A percentile compares a stretch with the other conserved stretches of the same genome.
phyloP scores from a whole-genome alignment of 139 green algal genomes.

The Chlamydomonas schloesseri region DNA sequence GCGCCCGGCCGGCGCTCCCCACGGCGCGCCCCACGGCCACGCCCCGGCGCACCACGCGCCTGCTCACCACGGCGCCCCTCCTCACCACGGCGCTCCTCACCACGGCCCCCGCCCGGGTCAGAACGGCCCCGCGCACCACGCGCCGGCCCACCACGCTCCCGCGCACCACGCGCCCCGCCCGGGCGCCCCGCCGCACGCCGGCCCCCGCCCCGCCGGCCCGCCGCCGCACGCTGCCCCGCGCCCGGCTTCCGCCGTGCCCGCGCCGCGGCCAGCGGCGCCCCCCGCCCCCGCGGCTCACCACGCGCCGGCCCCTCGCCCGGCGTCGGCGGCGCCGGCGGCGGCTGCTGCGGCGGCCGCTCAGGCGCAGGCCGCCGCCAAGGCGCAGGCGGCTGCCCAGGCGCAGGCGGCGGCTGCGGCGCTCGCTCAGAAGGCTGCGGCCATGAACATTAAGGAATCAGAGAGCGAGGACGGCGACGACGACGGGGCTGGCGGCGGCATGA shows the following conservation, averaged over 20 bases:
- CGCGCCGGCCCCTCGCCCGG: not conserved
- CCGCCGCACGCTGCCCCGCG: not conserved
- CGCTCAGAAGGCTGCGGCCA: too few species aligned
- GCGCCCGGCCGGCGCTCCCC: too few species aligned
- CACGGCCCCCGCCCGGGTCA: too few species aligned
- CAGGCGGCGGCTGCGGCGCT: not conserved
- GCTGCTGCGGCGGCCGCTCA: not conserved
- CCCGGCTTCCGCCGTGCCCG: not conserved
- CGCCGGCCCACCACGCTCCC: not conserved
- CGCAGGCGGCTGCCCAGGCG: not conserved
- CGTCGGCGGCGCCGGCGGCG: not conserved
- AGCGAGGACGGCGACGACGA: not conserved
- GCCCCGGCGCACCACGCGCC: not conserved
- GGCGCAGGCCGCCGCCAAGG: slow-evolving; percentile 1
- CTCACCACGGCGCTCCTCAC: not conserved
- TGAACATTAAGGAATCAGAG: too few species aligned
- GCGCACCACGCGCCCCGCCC: not conserved
- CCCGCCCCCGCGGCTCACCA: not conserved
- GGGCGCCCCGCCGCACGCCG: not conserved
- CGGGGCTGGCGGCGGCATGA: slow-evolving; percentile 17
- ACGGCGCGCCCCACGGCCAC: not conserved
- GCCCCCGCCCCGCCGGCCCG: not conserved
- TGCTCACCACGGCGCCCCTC: too few species aligned
- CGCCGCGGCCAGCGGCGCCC: not conserved
- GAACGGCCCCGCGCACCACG: too few species aligned